Evolutionary conservation across 1,284 basidiomycete species (phyloP).

Genomic region (Ganoderma lucidum): DNA sequence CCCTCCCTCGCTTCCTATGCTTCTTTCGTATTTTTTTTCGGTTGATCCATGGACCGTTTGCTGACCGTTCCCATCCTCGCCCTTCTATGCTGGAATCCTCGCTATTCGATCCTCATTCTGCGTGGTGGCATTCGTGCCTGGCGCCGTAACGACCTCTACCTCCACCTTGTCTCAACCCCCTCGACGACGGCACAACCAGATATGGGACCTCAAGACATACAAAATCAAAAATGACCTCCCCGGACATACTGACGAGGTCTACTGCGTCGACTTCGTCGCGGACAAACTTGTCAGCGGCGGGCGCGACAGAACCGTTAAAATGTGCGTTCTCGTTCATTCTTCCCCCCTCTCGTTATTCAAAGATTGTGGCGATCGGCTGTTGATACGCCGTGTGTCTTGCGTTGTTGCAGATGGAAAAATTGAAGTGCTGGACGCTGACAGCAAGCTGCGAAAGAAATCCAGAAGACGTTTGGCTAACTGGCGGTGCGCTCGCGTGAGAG

Average conservation of each 20-base stretch:
- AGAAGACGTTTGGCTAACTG: background rate
- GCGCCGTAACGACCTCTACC: background rate
- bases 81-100: background rate
- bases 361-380: slow-evolving; percentile 1
- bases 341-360: slow-evolving; percentile 1
- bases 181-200: slow-evolving; percentile 50
- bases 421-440: background rate
- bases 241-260: slow-evolving; percentile 97
- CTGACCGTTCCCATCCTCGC: slow-evolving; percentile 1
- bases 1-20: background rate
- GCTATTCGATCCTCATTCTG: background rate
- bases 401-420: slow-evolving; percentile 14
- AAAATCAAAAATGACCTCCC: slow-evolving; percentile 94
- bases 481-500: slow-evolving; percentile 2
- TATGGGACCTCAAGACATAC: slow-evolving; percentile 95
- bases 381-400: slow-evolving; percentile 1
- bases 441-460: background rate
- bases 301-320: slow-evolving; percentile 75
- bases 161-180: slow-evolving; percentile 7
- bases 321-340: slow-evolving; percentile 52
- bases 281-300: slow-evolving; percentile 98
- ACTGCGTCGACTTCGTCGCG: slow-evolving; percentile 98
- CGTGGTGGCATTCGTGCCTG: slow-evolving; percentile 4
- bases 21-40: background rate
- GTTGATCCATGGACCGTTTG: background rate